Percentiles rank a stretch among this genome's conserved stretches.
phyloP scores from a whole-genome alignment of 768 basidiomycete genomes.

The Boletus bicolor region DNA sequence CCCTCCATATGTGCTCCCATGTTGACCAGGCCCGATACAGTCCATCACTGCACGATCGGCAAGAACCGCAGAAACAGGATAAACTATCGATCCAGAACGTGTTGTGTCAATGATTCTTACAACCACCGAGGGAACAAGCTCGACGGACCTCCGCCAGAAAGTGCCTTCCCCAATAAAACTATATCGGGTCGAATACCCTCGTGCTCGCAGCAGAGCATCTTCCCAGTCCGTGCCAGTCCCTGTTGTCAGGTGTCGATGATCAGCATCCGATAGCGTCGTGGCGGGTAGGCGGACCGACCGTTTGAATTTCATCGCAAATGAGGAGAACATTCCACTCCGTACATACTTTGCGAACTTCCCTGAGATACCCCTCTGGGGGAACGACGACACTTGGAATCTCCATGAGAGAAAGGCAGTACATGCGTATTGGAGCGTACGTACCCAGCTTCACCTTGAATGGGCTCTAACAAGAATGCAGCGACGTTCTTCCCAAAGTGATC shows the following conservation, averaged over 20 bases:
- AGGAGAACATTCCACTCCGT: conserved; percentile 91
- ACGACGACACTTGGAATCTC: conserved; percentile 71
- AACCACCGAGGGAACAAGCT: background rate
- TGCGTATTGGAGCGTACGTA: conserved; percentile 36
- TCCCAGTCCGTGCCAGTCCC: conserved; percentile 91
- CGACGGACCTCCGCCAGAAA: conserved; percentile 85
- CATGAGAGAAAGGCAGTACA: background rate
- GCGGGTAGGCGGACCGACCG: conserved; percentile 43
- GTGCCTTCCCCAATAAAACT: conserved; percentile 90
- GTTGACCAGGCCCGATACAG: conserved; percentile 91
- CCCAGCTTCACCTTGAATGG: conserved; percentile 99
- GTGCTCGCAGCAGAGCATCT: conserved; percentile 88
- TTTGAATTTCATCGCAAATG: conserved; percentile 98
- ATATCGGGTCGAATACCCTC: conserved; percentile 89
- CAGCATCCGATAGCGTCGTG: background rate
- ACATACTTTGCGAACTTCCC: conserved; percentile 76
- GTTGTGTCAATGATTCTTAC: conserved; percentile 3
- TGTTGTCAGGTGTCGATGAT: conserved; percentile 27
- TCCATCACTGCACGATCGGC: conserved; percentile 92
- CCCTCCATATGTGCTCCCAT: conserved; percentile 96
- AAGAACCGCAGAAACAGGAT: conserved; percentile 94
- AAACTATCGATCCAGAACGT: conserved; percentile 50
- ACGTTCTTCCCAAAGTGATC: conserved; percentile 76
- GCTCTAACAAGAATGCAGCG: conserved; percentile 94
- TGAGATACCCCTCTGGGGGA: conserved; percentile 83